A percentile compares a stretch with the other conserved stretches of the same genome.
Evolutionary conservation across 441 rosid species (phyloP).

Genomic region (Isatis lusitanica): DNA sequence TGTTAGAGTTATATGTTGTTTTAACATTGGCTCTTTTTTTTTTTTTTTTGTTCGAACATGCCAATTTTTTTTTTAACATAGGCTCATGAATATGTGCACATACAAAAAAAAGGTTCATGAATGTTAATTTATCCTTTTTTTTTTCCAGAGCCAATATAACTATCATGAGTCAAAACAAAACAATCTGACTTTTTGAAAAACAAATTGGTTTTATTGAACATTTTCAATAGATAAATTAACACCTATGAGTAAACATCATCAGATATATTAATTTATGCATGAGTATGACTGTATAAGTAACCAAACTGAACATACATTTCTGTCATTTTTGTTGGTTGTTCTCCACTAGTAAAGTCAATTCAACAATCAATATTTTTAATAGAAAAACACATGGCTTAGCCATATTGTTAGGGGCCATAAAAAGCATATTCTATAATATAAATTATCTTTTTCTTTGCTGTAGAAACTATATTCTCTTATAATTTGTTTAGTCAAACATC

Average conservation of each 20-base stretch:
- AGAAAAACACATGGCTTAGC: slow-evolving; percentile 22
- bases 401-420: neutral
- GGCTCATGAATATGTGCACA: neutral
- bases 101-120: too few species aligned
- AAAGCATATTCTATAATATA: slow-evolving; percentile 2
- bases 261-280: neutral
- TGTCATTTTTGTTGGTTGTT: slow-evolving; percentile 28
- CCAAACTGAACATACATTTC: neutral
- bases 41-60: too few species aligned
- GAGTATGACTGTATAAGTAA: neutral
- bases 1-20: neutral
- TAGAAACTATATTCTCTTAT: slow-evolving; percentile 15
- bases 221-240: neutral
- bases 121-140: too few species aligned
- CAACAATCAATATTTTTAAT: slow-evolving; percentile 1
- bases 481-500: slow-evolving; percentile 13
- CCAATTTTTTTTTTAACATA: too few species aligned
- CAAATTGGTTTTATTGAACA: neutral
- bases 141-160: neutral
- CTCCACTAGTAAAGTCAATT: neutral
- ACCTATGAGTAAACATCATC: neutral
- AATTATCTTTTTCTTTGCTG: neutral
- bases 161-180: neutral
- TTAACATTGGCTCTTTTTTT: neutral
- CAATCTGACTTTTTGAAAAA: neutral